Evolutionary conservation across 805 yeast genomes (phyloP), one percentile per base, ranked within the genome.

Genomic region (Hyphopichia homilentoma): DNA sequence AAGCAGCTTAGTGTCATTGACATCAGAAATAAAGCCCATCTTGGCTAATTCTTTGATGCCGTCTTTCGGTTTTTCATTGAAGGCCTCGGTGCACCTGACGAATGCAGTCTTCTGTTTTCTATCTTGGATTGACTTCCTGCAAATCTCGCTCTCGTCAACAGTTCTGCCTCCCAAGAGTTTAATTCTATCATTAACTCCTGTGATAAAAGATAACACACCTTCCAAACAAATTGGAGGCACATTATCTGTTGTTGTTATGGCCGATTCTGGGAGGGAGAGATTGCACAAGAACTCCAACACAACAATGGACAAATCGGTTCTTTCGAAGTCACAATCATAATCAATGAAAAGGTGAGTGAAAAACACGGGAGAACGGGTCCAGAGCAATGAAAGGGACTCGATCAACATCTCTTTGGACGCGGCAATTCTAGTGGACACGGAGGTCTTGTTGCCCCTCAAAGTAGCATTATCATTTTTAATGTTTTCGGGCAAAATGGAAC

Each of bases 151-250:
- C 11, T 11, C 14, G 12, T 14, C 7, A 5, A 33, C 36, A 7
- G 30, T 28, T 24, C 14, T 27, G 8, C 22, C 11, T 6, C 8
- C 21, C 9, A 27, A 9, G 16, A 23, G 27, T 58, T 67, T 62
- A 40, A 75, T 50, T 50, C 81, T 52, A 28, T 71, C 76, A 42
- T 74, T 71, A 28, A 85, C 65, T 11, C 81, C 79, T 36, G 77
- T 74, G 25, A 89, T 65, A 35, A 83, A 78, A 2, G 84, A 72
- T 15, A 90, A 64, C 3, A 93, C 56, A 1, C 97, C 95, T 47
- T 93, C 97, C 32, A 93, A 65, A 48, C 97, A 90, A 6, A 88
- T 73, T 0, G 97, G 96, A 1, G 98, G 97, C 1, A 90, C 95
- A 47, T 76, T 81, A 24, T 84, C 85, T 0, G 96, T 84, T 0